These are phyloP conservation scores for Neofusicoccum kwambonambiense DNA, from an alignment of 2,329 filamentous ascomycete genomes.

Conservation along the genomic window DNA sequence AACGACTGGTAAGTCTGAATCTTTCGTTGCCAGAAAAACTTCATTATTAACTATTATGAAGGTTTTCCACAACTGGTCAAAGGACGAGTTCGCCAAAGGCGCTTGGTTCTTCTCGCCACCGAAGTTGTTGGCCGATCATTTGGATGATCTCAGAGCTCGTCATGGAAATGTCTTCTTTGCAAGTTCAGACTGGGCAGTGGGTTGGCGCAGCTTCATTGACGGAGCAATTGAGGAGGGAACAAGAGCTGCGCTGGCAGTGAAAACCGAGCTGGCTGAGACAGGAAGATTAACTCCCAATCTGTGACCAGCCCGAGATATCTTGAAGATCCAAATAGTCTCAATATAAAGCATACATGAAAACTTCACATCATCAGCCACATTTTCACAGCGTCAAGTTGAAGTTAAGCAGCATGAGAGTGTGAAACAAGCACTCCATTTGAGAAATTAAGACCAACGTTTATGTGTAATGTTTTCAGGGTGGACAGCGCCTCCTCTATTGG, in stretches of 20 bases:
- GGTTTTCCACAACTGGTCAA: conserved; percentile 52
- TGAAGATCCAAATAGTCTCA: too few species aligned
- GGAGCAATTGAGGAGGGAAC: conserved; percentile 51
- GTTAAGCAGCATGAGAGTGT: too few species aligned
- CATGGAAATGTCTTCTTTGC: conserved; percentile 50
- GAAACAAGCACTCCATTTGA: too few species aligned
- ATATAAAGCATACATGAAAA: too few species aligned
- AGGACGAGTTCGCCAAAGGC: conserved; percentile 49
- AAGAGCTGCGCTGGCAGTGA: conserved; percentile 33
- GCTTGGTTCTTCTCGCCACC: conserved; percentile 46
- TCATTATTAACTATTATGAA: background rate
- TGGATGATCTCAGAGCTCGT: conserved; percentile 41
- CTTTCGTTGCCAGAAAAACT: background rate
- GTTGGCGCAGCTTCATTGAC: conserved; percentile 53
- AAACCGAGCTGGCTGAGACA: conserved; percentile 14
- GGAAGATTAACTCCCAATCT: background rate
- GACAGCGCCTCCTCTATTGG: too few species aligned
- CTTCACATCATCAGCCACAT: too few species aligned
- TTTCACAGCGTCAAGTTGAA: too few species aligned
- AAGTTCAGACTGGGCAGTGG: conserved; percentile 50
- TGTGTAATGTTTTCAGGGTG: too few species aligned
- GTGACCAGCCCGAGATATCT: background rate
- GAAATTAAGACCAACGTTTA: too few species aligned
- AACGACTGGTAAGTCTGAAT: background rate
- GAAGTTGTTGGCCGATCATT: conserved; percentile 37